These are phyloP conservation scores for Copromyces sp. DNA, from an alignment of 495 filamentous ascomycete species.

Conservation along the genomic window DNA sequence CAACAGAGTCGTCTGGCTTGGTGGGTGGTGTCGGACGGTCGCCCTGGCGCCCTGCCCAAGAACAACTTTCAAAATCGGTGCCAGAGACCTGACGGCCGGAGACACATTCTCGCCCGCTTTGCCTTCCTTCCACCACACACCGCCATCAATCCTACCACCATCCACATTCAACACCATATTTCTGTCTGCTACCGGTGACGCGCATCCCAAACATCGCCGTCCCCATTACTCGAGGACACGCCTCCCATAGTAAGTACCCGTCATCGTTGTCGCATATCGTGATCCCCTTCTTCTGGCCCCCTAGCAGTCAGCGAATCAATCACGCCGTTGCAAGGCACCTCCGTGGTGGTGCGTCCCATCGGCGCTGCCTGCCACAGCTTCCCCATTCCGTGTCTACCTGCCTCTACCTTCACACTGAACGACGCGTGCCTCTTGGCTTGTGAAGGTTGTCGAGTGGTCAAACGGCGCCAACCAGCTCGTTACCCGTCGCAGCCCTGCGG, in stretches of 20 bases:
- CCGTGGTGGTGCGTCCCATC: background rate
- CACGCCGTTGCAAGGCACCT: background rate
- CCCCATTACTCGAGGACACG: slow-evolving; percentile 14
- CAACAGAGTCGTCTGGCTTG: background rate
- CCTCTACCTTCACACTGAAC: background rate
- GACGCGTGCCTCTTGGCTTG: background rate
- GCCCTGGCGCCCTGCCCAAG: slow-evolving; percentile 17
- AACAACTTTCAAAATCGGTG: slow-evolving; percentile 31
- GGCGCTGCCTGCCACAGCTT: background rate
- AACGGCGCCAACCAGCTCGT: background rate
- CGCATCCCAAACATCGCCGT: slow-evolving; percentile 17
- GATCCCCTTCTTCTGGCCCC: background rate
- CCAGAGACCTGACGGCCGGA: slow-evolving; percentile 16
- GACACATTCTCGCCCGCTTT: slow-evolving; percentile 11
- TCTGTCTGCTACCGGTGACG: slow-evolving; percentile 1
- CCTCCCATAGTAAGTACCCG: slow-evolving; percentile 21
- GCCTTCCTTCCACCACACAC: slow-evolving; percentile 16
- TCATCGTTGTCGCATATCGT: background rate
- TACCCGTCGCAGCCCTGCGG: background rate
- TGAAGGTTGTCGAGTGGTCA: background rate
- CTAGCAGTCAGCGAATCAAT: background rate
- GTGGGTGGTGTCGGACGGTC: background rate
- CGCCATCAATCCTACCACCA: slow-evolving; percentile 23
- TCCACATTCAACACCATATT: slow-evolving; percentile 15
- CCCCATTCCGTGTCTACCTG: background rate